Evolutionary conservation across 345 rosid genomes (phyloP).

Genomic region (Crucihimalaya himalaica): DNA sequence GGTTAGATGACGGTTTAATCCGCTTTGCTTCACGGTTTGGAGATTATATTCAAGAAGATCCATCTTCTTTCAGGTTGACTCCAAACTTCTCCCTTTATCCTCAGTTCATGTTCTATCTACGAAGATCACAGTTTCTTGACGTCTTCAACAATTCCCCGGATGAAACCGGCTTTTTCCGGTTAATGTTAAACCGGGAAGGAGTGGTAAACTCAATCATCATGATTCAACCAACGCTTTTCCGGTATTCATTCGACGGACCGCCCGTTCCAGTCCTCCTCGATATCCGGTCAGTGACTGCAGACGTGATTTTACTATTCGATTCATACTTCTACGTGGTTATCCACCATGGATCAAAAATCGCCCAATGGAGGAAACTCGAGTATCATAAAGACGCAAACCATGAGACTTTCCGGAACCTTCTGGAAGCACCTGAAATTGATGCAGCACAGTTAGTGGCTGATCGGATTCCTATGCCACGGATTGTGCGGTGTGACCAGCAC

Average conservation of each 20-base stretch:
- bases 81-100: constrained; percentile 92
- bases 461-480: constrained; percentile 74
- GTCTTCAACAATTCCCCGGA: constrained; percentile 88
- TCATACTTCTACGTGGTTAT: constrained; percentile 88
- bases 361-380: constrained; percentile 89
- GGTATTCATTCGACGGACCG: constrained; percentile 91
- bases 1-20: constrained; percentile 87
- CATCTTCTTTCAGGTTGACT: constrained; percentile 86
- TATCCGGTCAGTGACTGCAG: constrained; percentile 68
- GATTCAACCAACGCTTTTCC: constrained; percentile 93
- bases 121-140: constrained; percentile 97
- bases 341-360: constrained; percentile 85
- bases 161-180: constrained; percentile 81
- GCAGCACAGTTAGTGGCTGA: constrained; percentile 67
- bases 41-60: constrained; percentile 85
- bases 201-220: constrained; percentile 83
- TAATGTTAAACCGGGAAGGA: constrained; percentile 93
- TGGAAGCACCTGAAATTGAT: constrained; percentile 86
- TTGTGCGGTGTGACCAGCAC: constrained; percentile 89
- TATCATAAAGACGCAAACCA: constrained; percentile 80
- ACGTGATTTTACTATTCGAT: constrained; percentile 86
- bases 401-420: constrained; percentile 77
- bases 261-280: constrained; percentile 96
- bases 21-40: constrained; percentile 80
- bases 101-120: constrained; percentile 90